phyloP scores from a whole-genome alignment of 345 rosid genomes.

The Ricinus communis region DNA sequence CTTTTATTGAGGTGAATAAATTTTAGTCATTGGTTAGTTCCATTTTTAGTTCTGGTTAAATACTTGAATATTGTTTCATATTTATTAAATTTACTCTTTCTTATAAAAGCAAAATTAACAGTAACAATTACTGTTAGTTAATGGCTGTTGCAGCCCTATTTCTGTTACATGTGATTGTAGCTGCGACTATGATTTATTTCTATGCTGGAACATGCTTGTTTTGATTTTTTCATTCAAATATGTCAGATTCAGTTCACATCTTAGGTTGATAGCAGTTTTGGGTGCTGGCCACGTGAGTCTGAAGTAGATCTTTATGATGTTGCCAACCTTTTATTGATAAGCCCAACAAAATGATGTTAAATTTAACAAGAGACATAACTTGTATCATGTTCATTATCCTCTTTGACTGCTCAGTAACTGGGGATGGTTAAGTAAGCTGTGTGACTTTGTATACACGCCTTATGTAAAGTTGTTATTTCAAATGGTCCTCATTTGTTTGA shows the following conservation, averaged over 20 bases:
- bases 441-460: not conserved
- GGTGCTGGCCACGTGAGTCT: not conserved
- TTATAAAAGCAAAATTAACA: not conserved
- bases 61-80: not conserved
- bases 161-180: not conserved
- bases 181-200: not conserved
- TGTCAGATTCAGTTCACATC: not conserved
- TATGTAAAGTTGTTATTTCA: not conserved
- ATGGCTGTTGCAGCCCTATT: not conserved
- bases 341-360: not conserved
- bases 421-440: not conserved
- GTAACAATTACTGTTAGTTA: not conserved
- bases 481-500: not conserved
- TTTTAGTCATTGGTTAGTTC: not conserved
- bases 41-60: not conserved
- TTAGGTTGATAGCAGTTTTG: not conserved
- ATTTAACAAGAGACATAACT: not conserved
- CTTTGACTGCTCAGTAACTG: not conserved
- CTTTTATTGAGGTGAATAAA: not conserved
- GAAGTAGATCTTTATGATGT: not conserved
- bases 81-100: not conserved
- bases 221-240: not conserved
- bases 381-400: not conserved
- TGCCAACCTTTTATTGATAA: not conserved
- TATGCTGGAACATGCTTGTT: not conserved